Base-by-base conservation (phyloP, 2,329 filamentous ascomycete genomes). In the Botrytis elliptica region DNA sequence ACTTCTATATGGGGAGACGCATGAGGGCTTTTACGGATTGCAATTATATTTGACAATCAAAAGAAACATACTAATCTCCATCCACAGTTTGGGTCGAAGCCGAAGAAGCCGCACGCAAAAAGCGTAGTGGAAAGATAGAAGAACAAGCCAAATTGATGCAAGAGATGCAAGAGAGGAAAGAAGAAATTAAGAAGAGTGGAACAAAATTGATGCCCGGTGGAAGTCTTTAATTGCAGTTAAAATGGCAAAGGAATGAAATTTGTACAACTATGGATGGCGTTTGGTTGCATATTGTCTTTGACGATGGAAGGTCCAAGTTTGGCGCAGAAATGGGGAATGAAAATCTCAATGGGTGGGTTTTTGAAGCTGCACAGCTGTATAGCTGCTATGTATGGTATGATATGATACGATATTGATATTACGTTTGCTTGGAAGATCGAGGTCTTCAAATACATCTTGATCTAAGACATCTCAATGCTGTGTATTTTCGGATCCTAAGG, bases 21-120 rank as follows among this genome's bases (percentile, higher is more conserved):
- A 12, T 62, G 33, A 67, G 16, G 36, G 7, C 4, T 40, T n/a
- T 22, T 44, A 33, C 40, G 57, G 33, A 73, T 38, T 20, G 6
- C 8, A 20, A 3, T 4, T 22, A 33, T 3, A 22, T 5, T 36
- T 33, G 22, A 33, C 8, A 18, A 57, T 38, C 10, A 1, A 36
- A 44, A 36, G 16, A 60, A 33, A 25, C 16, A 33, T 57, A 38
- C 66, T 68, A 57, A 68, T 9, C 6, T 42, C 2, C 18, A 10
- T 33, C n/a, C 12, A 20, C 75, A 85, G 84, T 86, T 75, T 87
- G 85, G 85, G 79, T 81, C 65, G 84, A 83, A 9, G 83, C 84
- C 22, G 83, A 83, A 69, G 83, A 84, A 73, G 83, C 81, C 25
- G 80, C 82, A 46, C 79, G 80, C 25, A 83, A 82, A 73, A 75